These are phyloP conservation scores for Aspergillus floridensis DNA, from an alignment of 2,329 filamentous ascomycete species.

Conservation along the genomic window DNA sequence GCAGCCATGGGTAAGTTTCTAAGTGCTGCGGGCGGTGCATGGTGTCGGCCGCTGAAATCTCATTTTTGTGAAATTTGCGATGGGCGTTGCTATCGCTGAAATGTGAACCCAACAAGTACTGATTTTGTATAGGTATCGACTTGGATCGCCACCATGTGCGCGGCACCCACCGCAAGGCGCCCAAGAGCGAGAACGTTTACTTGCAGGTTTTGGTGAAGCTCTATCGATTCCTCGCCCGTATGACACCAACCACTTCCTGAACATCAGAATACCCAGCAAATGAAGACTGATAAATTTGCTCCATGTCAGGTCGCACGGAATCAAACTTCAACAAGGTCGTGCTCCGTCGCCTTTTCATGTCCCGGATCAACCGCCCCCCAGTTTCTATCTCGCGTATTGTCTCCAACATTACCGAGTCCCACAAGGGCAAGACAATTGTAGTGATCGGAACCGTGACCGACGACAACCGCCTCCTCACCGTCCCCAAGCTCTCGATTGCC, in stretches of 20 bases:
- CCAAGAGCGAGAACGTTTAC: slow-evolving; percentile 98
- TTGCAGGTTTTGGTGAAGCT: slow-evolving; percentile 97
- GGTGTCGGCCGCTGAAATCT: background rate
- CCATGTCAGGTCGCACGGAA: slow-evolving; percentile 80
- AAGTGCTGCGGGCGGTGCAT: background rate
- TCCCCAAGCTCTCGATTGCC: slow-evolving; percentile 91
- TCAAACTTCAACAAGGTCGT: slow-evolving; percentile 98
- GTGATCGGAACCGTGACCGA: slow-evolving; percentile 95
- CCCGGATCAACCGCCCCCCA: slow-evolving; percentile 94
- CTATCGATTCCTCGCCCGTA: slow-evolving; percentile 95
- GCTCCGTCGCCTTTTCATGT: slow-evolving; percentile 96
- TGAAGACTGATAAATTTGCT: slow-evolving; percentile 19
- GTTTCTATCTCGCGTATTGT: slow-evolving; percentile 91
- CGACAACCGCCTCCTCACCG: slow-evolving; percentile 86
- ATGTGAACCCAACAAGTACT: slow-evolving; percentile 7
- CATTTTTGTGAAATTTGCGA: background rate
- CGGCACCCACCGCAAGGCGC: slow-evolving; percentile 79
- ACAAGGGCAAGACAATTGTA: slow-evolving; percentile 75
- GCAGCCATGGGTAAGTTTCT: slow-evolving; percentile 45
- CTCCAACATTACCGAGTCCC: slow-evolving; percentile 59
- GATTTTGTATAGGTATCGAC: slow-evolving; percentile 49
- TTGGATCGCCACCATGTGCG: slow-evolving; percentile 63
- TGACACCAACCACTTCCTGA: slow-evolving; percentile 9
- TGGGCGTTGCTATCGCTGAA: background rate
- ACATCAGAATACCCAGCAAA: background rate